A percentile compares a stretch with the other conserved stretches of the same genome.
These are phyloP conservation scores for Pterocarpus macrocarpus DNA, from an alignment of 306 rosid species.

Conservation along the genomic window DNA sequence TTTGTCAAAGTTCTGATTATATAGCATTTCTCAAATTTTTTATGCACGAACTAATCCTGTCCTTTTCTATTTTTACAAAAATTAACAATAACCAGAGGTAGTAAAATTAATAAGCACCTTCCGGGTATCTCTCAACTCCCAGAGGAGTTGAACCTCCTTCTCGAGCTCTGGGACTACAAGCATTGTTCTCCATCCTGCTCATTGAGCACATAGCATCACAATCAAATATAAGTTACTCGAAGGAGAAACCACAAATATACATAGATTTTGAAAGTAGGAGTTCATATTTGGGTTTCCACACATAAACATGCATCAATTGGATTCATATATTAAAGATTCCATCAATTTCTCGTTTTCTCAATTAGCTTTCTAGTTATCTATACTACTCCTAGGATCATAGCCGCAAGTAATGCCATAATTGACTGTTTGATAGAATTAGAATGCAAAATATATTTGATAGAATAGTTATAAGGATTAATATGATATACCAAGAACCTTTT, in stretches of 20 bases:
- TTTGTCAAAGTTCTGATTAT: not conserved
- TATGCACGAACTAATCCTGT: constrained; percentile 3
- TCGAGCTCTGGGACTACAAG: constrained; percentile 98
- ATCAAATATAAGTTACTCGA: constrained; percentile 14
- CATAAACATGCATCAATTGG: not conserved
- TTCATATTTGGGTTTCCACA: not conserved
- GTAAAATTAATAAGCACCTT: constrained; percentile 62
- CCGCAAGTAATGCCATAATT: constrained; percentile 11
- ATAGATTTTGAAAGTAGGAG: constrained; percentile 12
- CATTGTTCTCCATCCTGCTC: constrained; percentile 99
- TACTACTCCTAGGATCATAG: constrained; percentile 3
- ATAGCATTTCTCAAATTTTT: constrained; percentile 7
- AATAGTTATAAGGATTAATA: constrained; percentile 41
- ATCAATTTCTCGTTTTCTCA: constrained; percentile 16
- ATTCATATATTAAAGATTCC: constrained; percentile 14
- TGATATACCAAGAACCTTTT: constrained; percentile 90
- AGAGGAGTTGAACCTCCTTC: constrained; percentile 89
- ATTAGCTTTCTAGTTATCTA: constrained; percentile 18
- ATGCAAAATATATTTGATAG: constrained; percentile 9
- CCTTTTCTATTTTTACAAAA: constrained; percentile 12
- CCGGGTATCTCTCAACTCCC: constrained; percentile 81
- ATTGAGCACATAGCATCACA: constrained; percentile 28
- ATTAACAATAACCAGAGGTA: not conserved
- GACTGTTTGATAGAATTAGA: not conserved
- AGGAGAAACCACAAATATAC: constrained; percentile 31